Base-by-base conservation (phyloP, 140 eudicot species). In the Ambrosia hybrid region DNA sequence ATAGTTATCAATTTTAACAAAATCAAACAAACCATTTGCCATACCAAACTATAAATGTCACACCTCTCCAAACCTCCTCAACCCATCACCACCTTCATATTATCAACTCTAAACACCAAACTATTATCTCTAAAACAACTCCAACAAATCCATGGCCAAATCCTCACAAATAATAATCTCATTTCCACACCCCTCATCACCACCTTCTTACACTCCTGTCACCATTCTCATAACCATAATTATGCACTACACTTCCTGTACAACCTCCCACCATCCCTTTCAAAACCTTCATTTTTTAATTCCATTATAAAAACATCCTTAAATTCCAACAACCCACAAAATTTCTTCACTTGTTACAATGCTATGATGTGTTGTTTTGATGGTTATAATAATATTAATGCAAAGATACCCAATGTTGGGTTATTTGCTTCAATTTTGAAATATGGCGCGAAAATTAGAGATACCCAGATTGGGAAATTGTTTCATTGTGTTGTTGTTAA, bases 121-220 rank as follows among this genome's bases (percentile, higher is more conserved):
- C 16, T 30, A 45, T 38, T 83, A 67, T 83, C 73, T 77, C 26
- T 74, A 2, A 74, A 74, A 3, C 82, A 77, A 33, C 76, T 86
- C 6, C 82, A 83, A 49, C 85, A 86, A 71, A 83, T 83, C 70
- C 85, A 74, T 48, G 45, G 75, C 62, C 84, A 77, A 64, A 78
- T 79, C 56, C 79, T 79, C 70, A 56, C 75, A 61, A 69, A 76
- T 71, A 79, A 66, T 3, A 34, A 49, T 67, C 73, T 71, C 76
- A 26, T 5, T 53, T 67, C 83, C 30, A 36, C 73, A 17, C 56
- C 82, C 34, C 66, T 78, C 76, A 55, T 81, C 65, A 16, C 64
- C 66, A 33, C 67, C 15, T 85, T 85, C 78, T 57, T 81, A 38
- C 69, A 67, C 2, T 78, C 72, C 1, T 81, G 84, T 34, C 58